Conservation (phyloP, 2,329 filamentous ascomycete genomes). For the Apiospora sp. region DNA sequence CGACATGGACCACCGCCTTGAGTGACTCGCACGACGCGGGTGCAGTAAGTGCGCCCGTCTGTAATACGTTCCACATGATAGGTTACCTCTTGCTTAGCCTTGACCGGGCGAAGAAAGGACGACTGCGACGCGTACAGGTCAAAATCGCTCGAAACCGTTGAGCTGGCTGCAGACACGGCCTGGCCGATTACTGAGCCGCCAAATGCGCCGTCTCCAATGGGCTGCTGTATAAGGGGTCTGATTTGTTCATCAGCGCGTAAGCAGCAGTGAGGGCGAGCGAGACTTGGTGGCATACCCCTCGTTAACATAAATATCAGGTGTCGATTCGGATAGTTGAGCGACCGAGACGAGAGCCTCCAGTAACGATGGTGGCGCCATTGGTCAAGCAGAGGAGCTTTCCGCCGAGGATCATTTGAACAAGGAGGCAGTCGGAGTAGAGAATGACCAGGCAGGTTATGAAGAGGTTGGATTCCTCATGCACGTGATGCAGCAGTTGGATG, state of each 20-base stretch:
- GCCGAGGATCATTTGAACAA: too few species aligned
- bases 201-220: constrained; percentile 15
- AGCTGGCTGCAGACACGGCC: constrained; percentile 30
- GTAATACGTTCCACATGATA: constrained; percentile 25
- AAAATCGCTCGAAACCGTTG: constrained; percentile 28
- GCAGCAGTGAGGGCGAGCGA: not conserved
- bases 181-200: constrained; percentile 25
- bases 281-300: constrained; percentile 3
- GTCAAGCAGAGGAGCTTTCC: not conserved
- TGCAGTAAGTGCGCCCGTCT: constrained; percentile 29
- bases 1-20: constrained; percentile 13
- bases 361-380: constrained; percentile 10
- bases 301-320: not conserved
- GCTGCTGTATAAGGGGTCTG: constrained; percentile 21
- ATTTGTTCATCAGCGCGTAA: not conserved
- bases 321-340: not conserved
- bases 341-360: constrained; percentile 16
- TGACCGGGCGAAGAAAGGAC: constrained; percentile 29
- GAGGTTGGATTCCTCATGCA: too few species aligned
- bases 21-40: constrained; percentile 28
- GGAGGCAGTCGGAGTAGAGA: too few species aligned
- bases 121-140: constrained; percentile 31
- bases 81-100: constrained; percentile 11
- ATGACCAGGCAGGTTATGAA: too few species aligned
- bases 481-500: too few species aligned